Evolutionary conservation across 2,329 filamentous ascomycete genomes (phyloP).

Genomic region (Xylaria digitata): DNA sequence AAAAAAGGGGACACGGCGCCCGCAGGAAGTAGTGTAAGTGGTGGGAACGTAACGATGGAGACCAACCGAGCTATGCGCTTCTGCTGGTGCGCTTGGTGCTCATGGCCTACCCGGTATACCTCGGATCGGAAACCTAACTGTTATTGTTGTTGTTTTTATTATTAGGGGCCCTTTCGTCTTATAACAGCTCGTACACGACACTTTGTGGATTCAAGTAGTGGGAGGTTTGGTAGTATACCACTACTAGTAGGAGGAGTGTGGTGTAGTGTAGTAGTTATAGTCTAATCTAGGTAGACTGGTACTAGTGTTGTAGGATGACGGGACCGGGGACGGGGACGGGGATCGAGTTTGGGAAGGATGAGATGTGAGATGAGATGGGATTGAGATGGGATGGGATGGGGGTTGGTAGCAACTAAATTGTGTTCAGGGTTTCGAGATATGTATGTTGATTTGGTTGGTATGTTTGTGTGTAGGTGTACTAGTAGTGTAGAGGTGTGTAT

Average conservation of each 20-base stretch:
- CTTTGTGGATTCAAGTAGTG: too few species aligned
- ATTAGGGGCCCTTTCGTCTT: constrained; percentile 15
- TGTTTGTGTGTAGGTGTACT: background rate
- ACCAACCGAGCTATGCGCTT: constrained; percentile 35
- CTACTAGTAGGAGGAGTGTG: too few species aligned
- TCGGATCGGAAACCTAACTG: constrained; percentile 12
- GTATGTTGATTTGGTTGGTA: constrained; percentile 2
- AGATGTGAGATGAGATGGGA: constrained; percentile 17
- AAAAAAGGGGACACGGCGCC: constrained; percentile 35
- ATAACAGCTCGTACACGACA: constrained; percentile 9
- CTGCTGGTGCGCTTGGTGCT: constrained; percentile 7
- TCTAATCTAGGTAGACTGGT: too few species aligned
- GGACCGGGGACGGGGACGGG: constrained; percentile 18
- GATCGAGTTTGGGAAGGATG: constrained; percentile 24
- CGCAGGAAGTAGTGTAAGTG: constrained; percentile 34
- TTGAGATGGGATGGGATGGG: constrained; percentile 16
- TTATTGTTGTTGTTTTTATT: background rate
- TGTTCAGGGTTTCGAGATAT: constrained; percentile 25
- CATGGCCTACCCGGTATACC: constrained; percentile 17
- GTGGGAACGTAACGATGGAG: constrained; percentile 34
- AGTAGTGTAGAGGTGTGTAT: constrained; percentile 1
- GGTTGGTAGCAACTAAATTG: background rate
- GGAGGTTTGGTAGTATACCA: too few species aligned
- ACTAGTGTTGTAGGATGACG: constrained; percentile 1
- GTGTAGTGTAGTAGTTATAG: too few species aligned